A percentile compares a stretch with the other conserved stretches of the same genome.
These are phyloP conservation scores for Clathrus columnatus DNA, from an alignment of 768 basidiomycete genomes.

Conservation along the genomic window DNA sequence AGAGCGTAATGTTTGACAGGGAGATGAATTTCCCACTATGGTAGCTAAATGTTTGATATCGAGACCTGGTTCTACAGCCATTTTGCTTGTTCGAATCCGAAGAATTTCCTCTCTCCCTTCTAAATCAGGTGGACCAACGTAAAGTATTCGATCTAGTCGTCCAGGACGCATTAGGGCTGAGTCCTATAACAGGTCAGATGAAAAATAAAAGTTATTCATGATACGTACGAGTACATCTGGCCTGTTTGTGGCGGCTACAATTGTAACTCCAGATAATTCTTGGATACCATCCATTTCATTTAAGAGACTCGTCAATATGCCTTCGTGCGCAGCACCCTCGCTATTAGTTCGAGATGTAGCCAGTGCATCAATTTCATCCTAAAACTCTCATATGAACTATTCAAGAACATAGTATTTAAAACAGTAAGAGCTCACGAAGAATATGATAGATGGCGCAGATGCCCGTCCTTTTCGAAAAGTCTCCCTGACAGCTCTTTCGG, in stretches of 20 bases:
- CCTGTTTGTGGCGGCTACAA: conserved; percentile 92
- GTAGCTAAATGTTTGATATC: conserved; percentile 59
- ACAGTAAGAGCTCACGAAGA: conserved; percentile 65
- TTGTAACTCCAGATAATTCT: conserved; percentile 88
- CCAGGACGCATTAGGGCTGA: conserved; percentile 93
- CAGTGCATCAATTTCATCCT: conserved; percentile 98
- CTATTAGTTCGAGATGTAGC: conserved; percentile 67
- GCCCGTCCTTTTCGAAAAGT: conserved; percentile 92
- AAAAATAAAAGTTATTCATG: background rate
- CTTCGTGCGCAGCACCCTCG: conserved; percentile 63
- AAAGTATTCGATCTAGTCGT: conserved; percentile 86
- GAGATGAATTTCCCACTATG: conserved; percentile 41
- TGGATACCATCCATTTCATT: conserved; percentile 99
- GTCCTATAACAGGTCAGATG: conserved; percentile 47
- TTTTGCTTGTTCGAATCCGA: conserved; percentile 61
- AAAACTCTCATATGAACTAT: background rate
- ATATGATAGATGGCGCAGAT: conserved; percentile 90
- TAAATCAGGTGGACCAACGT: conserved; percentile 86
- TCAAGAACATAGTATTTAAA: too few species aligned
- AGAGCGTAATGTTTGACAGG: conserved; percentile 2
- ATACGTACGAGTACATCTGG: conserved; percentile 80
- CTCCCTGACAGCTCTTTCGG: conserved; percentile 89
- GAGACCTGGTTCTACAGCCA: conserved; percentile 70
- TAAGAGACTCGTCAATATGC: conserved; percentile 84
- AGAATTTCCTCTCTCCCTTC: conserved; percentile 78